Conservation (phyloP, 2,329 filamentous ascomycete genomes). For the Davidsoniella australis region DNA sequence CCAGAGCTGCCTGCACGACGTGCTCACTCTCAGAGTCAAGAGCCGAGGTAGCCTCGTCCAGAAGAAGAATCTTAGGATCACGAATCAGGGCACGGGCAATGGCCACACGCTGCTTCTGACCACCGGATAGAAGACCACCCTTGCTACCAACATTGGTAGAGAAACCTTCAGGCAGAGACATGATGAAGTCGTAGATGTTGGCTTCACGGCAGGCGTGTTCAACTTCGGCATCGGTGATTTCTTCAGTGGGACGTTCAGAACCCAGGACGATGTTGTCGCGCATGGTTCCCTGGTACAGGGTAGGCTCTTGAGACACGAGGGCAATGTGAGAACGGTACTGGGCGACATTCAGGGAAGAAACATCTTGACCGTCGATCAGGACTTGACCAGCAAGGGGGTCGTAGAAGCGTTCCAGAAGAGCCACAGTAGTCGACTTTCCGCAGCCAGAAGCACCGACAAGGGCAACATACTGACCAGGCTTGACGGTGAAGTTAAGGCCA, state of each 20-base stretch:
- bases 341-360: constrained; percentile 65
- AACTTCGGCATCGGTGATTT: constrained; percentile 55
- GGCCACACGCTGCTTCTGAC: constrained; percentile 87
- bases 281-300: constrained; percentile 83
- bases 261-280: constrained; percentile 80
- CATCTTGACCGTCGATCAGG: constrained; percentile 67
- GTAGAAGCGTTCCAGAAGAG: constrained; percentile 85
- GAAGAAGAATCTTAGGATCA: constrained; percentile 71
- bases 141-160: constrained; percentile 74
- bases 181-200: constrained; percentile 85
- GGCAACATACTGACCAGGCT: constrained; percentile 69
- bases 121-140: constrained; percentile 69
- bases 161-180: constrained; percentile 72
- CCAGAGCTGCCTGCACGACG: constrained; percentile 63
- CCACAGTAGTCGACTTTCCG: constrained; percentile 87
- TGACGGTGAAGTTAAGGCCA: constrained; percentile 57
- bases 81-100: constrained; percentile 83
- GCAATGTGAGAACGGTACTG: constrained; percentile 72
- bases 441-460: constrained; percentile 89
- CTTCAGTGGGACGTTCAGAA: constrained; percentile 34
- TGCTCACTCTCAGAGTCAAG: constrained; percentile 64
- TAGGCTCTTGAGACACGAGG: constrained; percentile 86
- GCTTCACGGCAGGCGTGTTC: constrained; percentile 71
- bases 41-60: constrained; percentile 67
- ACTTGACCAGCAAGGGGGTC: constrained; percentile 69